Conservation (phyloP, 805 yeast species). For the Pichia manshurica region DNA sequence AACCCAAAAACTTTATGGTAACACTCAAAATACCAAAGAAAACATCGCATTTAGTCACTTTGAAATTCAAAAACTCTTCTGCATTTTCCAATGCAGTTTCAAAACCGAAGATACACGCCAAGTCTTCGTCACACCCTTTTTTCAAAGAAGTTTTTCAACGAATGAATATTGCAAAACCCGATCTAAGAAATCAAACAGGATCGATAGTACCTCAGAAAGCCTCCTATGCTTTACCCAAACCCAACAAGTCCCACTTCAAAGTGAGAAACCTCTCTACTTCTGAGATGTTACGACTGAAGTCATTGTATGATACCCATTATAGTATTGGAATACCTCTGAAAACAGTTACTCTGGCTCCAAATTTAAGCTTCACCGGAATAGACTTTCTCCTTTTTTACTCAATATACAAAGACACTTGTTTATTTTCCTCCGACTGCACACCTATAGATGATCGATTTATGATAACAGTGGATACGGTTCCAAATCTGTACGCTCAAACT, state of each 20-base stretch:
- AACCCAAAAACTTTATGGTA: background rate
- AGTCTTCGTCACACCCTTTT: slow-evolving; percentile 13
- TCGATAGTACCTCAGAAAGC: background rate
- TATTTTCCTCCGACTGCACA: background rate
- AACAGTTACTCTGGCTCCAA: no score
- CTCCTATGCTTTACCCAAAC: slow-evolving; percentile 1
- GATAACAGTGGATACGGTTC: background rate
- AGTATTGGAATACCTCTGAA: no score
- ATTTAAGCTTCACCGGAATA: background rate
- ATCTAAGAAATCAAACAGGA: background rate
- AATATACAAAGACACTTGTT: background rate
- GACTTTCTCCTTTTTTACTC: slow-evolving; percentile 11
- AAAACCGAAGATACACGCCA: slow-evolving; percentile 9
- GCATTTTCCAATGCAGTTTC: background rate
- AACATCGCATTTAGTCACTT: background rate
- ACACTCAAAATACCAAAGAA: background rate
- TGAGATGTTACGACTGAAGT: background rate
- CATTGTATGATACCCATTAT: no score
- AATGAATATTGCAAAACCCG: background rate
- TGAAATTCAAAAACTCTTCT: slow-evolving; percentile 4
- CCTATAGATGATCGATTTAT: background rate
- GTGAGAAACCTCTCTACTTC: background rate
- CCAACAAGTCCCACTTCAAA: slow-evolving; percentile 9
- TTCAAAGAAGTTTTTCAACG: slow-evolving; percentile 10
- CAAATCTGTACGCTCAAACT: background rate